Evolutionary conservation across 208 protist species (phyloP).

Genomic region (Leishmania tarentolae): DNA sequence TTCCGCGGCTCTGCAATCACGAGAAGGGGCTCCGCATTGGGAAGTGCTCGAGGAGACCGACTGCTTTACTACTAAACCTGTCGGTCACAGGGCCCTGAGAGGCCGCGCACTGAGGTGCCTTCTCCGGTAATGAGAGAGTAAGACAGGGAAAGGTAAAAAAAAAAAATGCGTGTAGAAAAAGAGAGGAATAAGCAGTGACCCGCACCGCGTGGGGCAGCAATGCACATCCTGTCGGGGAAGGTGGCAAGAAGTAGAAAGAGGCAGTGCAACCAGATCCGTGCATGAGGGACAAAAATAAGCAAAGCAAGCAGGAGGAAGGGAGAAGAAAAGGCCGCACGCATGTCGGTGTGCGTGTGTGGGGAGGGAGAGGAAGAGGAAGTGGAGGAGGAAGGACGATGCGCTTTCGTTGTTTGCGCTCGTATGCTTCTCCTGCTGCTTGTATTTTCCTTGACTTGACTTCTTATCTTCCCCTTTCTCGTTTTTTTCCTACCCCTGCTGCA

Average conservation of each 20-base stretch:
- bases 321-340: too few species aligned
- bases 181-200: not conserved
- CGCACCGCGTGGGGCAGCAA: too few species aligned
- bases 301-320: not conserved
- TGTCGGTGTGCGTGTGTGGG: too few species aligned
- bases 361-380: too few species aligned
- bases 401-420: too few species aligned
- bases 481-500: not conserved
- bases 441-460: not conserved
- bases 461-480: not conserved
- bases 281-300: not conserved
- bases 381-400: not conserved
- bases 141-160: not conserved
- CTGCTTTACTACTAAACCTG: not conserved
- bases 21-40: not conserved
- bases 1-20: too few species aligned
- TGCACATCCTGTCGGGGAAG: not conserved
- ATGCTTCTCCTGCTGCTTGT: not conserved
- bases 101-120: not conserved
- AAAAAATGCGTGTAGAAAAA: slow-evolving; percentile 1
- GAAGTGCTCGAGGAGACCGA: too few species aligned
- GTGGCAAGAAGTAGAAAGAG: not conserved
- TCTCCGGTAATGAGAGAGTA: too few species aligned
- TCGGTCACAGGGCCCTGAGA: not conserved
- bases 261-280: not conserved